phyloP scores from a whole-genome alignment of 352 stramenopile species.

The Globisporangium acanthophoron region DNA sequence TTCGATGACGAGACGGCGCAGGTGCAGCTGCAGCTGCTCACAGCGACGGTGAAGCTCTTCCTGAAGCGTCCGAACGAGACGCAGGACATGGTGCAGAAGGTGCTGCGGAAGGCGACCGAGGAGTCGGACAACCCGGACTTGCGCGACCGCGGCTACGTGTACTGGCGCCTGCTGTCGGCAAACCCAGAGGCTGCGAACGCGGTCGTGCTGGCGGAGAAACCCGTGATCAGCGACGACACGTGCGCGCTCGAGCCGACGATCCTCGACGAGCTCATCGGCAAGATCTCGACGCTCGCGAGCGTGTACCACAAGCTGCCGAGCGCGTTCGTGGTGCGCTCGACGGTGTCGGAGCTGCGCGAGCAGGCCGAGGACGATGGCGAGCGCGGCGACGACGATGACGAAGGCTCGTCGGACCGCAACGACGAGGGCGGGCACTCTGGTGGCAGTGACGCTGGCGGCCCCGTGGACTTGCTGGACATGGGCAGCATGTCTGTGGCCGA shows the following conservation, averaged over 20 bases:
- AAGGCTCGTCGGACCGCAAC: constrained; percentile 49
- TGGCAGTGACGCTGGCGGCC: constrained; percentile 20
- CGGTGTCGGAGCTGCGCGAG: constrained; percentile 66
- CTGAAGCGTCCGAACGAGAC: constrained; percentile 93
- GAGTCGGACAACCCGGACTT: constrained; percentile 98
- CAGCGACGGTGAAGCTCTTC: constrained; percentile 99
- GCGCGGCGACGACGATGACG: constrained; percentile 42
- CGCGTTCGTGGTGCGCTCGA: constrained; percentile 82
- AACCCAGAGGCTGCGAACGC: constrained; percentile 98
- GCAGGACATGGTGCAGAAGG: constrained; percentile 96
- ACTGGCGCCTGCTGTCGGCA: constrained; percentile 97
- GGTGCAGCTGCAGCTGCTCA: constrained; percentile 98
- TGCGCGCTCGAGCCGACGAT: constrained; percentile 93
- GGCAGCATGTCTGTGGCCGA: constrained; percentile 75
- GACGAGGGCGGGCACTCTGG: constrained; percentile 33
- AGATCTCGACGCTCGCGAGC: constrained; percentile 96
- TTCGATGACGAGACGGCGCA: constrained; percentile 97
- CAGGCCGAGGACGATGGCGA: constrained; percentile 58
- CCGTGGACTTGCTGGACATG: constrained; percentile 82
- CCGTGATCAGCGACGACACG: constrained; percentile 99
- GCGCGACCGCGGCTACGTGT: constrained; percentile 98
- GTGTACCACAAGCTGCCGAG: constrained; percentile 97
- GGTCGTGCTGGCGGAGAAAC: constrained; percentile 97
- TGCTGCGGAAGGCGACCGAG: constrained; percentile 97
- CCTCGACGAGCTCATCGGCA: constrained; percentile 94